Conservation (phyloP, 805 yeast species). For the Yarrowia sp. region DNA sequence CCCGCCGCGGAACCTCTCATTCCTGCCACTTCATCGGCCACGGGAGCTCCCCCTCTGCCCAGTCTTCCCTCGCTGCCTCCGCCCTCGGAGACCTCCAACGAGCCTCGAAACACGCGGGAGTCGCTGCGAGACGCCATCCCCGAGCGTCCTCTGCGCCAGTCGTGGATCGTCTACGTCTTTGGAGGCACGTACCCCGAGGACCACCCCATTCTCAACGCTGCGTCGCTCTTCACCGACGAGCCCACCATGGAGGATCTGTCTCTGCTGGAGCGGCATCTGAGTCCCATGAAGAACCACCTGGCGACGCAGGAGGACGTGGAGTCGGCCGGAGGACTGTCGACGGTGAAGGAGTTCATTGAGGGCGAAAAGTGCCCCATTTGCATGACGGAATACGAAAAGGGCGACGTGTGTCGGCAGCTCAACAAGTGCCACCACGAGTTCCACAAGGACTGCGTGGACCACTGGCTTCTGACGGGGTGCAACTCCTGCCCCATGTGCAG, state of each 20-base stretch:
- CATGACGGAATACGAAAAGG: constrained; percentile 47
- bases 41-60: background rate
- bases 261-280: constrained; percentile 49
- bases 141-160: constrained; percentile 38
- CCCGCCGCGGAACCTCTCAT: background rate
- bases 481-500: constrained; percentile 62
- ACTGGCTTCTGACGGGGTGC: constrained; percentile 53
- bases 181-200: constrained; percentile 53
- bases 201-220: constrained; percentile 51
- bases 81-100: background rate
- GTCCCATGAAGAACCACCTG: constrained; percentile 47
- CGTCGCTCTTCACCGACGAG: constrained; percentile 47
- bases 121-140: constrained; percentile 1
- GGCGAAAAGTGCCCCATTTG: constrained; percentile 54
- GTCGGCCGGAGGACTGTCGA: constrained; percentile 42
- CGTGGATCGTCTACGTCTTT: constrained; percentile 63
- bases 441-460: constrained; percentile 57
- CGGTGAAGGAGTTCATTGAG: constrained; percentile 33
- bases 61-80: background rate
- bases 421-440: constrained; percentile 50
- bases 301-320: constrained; percentile 46
- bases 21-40: background rate
- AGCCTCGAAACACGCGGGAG: constrained; percentile 12
- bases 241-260: constrained; percentile 53
- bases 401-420: constrained; percentile 49